These are phyloP conservation scores for Triglochin maritima DNA, from an alignment of 106 monocot genomes.

Conservation along the genomic window DNA sequence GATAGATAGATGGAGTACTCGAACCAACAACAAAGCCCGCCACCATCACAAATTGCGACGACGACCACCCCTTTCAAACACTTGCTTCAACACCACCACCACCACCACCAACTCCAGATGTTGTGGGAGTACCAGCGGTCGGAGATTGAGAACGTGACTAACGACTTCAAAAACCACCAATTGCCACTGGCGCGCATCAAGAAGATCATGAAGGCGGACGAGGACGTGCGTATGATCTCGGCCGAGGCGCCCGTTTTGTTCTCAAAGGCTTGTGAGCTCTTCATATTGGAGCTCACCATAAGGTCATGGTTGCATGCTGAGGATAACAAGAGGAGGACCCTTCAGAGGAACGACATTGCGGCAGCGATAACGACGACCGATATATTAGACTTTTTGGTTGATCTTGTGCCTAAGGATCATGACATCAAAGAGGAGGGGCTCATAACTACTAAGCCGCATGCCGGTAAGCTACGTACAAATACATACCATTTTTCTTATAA, in stretches of 20 bases:
- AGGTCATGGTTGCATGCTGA: constrained; percentile 80
- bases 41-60: neutral
- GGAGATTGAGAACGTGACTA: constrained; percentile 53
- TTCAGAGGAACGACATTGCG: constrained; percentile 79
- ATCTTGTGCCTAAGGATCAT: constrained; percentile 33
- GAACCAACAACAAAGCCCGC: neutral
- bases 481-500: no score
- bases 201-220: constrained; percentile 96
- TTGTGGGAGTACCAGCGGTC: constrained; percentile 82
- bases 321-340: constrained; percentile 70
- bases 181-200: constrained; percentile 81
- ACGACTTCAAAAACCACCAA: constrained; percentile 83
- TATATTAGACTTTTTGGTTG: constrained; percentile 36
- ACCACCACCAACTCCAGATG: constrained; percentile 78
- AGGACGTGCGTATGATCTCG: constrained; percentile 81
- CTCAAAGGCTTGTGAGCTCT: constrained; percentile 83
- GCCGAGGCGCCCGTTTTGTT: constrained; percentile 76
- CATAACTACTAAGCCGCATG: no score
- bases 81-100: constrained; percentile 3
- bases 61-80: neutral
- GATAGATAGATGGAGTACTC: no score
- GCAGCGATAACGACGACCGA: constrained; percentile 62
- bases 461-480: no score
- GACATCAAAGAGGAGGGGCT: constrained; percentile 41
- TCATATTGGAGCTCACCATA: constrained; percentile 82